Conservation (phyloP, 345 rosid species). For the Cardiospermum halicacabum region DNA sequence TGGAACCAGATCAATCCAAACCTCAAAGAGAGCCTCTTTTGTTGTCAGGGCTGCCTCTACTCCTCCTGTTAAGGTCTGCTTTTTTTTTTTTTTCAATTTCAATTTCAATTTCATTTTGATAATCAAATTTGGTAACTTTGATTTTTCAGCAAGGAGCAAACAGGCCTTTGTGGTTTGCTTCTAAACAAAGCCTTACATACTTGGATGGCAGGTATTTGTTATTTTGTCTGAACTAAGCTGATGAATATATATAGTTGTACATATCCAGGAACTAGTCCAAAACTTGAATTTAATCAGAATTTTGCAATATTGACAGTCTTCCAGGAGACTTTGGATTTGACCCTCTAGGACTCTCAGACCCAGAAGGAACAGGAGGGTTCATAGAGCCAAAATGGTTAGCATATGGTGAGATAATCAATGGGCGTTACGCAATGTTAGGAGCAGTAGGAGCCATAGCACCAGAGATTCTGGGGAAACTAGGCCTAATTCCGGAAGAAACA, state of each 20-base stretch:
- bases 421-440: conserved; percentile 83
- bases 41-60: conserved; percentile 75
- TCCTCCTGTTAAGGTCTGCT: conserved; percentile 86
- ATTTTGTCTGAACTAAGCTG: neutral
- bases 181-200: conserved; percentile 83
- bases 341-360: conserved; percentile 96
- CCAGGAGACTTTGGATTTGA: conserved; percentile 97
- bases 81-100: neutral
- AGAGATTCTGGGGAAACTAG: conserved; percentile 80
- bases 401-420: conserved; percentile 88
- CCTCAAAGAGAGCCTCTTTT: conserved; percentile 56
- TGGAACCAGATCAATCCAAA: conserved; percentile 40
- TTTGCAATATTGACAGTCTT: conserved; percentile 35
- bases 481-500: conserved; percentile 76
- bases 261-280: too few species aligned
- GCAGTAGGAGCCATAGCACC: conserved; percentile 84
- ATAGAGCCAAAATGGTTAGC: conserved; percentile 96
- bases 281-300: neutral
- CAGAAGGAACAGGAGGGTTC: conserved; percentile 95
- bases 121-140: neutral
- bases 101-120: neutral
- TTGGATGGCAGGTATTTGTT: conserved; percentile 95
- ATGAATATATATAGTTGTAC: too few species aligned
- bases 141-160: conserved; percentile 75
- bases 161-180: conserved; percentile 92